phyloP scores from a whole-genome alignment of 768 basidiomycete species.

The Amylocystis lapponica region DNA sequence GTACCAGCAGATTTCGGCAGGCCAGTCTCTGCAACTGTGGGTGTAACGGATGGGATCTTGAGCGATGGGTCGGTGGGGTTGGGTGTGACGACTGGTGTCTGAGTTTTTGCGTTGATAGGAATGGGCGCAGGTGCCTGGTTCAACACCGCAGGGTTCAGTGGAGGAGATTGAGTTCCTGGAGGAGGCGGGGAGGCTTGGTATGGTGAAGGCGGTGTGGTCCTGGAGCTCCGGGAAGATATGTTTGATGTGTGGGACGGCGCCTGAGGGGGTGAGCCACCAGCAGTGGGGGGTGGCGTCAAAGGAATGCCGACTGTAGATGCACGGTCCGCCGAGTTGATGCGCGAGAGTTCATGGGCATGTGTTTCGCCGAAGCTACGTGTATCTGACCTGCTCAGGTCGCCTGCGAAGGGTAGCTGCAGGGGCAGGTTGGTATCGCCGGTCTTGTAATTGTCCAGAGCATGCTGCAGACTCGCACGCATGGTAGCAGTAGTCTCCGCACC shows the following conservation, averaged over 20 bases:
- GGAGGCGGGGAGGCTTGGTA: slow-evolving; percentile 14
- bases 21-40: slow-evolving; percentile 73
- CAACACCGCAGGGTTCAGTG: slow-evolving; percentile 24
- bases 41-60: slow-evolving; percentile 33
- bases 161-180: slow-evolving; percentile 12
- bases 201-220: slow-evolving; percentile 20
- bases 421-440: slow-evolving; percentile 57
- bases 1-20: slow-evolving; percentile 59
- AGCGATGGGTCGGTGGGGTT: slow-evolving; percentile 23
- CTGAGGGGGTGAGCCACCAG: slow-evolving; percentile 10
- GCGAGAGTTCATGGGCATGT: slow-evolving; percentile 67
- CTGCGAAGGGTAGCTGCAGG: slow-evolving; percentile 32
- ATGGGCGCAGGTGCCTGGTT: slow-evolving; percentile 26
- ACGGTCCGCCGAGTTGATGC: slow-evolving; percentile 36
- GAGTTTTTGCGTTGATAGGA: slow-evolving; percentile 10
- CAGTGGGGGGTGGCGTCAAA: slow-evolving; percentile 35
- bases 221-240: slow-evolving; percentile 6
- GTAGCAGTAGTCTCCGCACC: slow-evolving; percentile 61
- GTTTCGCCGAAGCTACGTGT: slow-evolving; percentile 82
- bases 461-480: slow-evolving; percentile 68
- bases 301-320: slow-evolving; percentile 29
- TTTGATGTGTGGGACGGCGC: slow-evolving; percentile 9
- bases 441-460: slow-evolving; percentile 73
- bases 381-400: slow-evolving; percentile 65
- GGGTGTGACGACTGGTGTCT: slow-evolving; percentile 22